phyloP scores from a whole-genome alignment of 208 protist genomes.

The Histomonas meleagridis region DNA sequence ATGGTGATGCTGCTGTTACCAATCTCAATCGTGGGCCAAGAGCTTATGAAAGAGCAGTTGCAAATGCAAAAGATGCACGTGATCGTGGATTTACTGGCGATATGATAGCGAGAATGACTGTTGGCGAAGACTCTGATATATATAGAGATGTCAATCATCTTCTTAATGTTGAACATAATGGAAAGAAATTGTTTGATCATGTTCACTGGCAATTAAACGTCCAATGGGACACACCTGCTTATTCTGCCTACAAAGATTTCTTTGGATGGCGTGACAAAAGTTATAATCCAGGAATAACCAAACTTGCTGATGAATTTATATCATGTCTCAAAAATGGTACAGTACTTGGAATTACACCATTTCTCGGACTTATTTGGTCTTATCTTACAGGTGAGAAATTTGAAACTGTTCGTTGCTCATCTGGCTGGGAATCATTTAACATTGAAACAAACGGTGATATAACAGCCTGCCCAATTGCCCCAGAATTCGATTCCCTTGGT shows the following conservation, averaged over 20 bases:
- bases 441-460: background rate
- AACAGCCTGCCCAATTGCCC: background rate
- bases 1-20: background rate
- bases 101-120: conserved; percentile 1
- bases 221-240: background rate
- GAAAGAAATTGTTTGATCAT: background rate
- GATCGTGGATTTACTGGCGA: background rate
- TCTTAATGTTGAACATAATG: background rate
- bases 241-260: background rate
- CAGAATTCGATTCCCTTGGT: background rate
- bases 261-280: background rate
- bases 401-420: background rate
- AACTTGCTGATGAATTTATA: background rate
- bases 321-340: background rate
- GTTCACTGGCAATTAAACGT: background rate
- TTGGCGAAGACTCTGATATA: background rate
- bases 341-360: background rate
- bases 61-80: background rate
- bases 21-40: background rate
- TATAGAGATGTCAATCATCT: background rate
- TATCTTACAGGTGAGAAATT: background rate
- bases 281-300: background rate
- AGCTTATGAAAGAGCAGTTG: background rate
- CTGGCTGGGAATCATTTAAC: background rate
- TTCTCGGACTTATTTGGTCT: background rate